Conservation (phyloP, 257 asterid species). For the Linderniella brevidens region DNA sequence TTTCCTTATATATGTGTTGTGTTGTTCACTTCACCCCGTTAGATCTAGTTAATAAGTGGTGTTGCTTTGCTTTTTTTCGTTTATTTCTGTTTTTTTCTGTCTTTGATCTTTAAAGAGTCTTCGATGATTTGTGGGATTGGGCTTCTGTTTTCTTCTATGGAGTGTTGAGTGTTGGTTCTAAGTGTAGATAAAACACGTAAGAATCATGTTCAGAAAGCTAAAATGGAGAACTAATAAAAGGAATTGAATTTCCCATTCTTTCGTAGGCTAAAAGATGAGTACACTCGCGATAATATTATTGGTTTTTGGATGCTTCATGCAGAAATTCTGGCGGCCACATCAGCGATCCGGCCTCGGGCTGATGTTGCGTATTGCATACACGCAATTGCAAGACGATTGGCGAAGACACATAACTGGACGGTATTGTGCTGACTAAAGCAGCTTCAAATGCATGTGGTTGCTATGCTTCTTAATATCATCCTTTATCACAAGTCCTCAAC, state of each 20-base stretch:
- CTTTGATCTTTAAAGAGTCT: too few species aligned
- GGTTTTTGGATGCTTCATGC: conserved; percentile 38
- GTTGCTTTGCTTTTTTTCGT: too few species aligned
- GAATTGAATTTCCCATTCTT: neutral
- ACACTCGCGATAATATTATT: conserved; percentile 16
- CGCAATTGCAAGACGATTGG: conserved; percentile 81
- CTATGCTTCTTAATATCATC: too few species aligned
- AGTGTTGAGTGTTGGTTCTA: too few species aligned
- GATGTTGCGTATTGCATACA: conserved; percentile 98
- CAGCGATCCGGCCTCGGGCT: conserved; percentile 84
- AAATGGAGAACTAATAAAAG: too few species aligned
- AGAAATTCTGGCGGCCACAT: conserved; percentile 86
- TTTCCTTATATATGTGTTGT: conserved; percentile 4
- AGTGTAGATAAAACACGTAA: neutral
- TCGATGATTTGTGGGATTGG: too few species aligned
- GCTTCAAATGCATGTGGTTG: too few species aligned
- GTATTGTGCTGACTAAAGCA: conserved; percentile 19
- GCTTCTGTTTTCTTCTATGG: too few species aligned
- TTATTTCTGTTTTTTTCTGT: too few species aligned
- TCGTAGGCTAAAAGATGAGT: conserved; percentile 11
- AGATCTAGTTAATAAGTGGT: neutral
- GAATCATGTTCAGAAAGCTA: neutral
- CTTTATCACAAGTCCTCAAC: too few species aligned
- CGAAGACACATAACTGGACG: conserved; percentile 98
- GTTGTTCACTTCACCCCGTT: neutral